phyloP scores from a whole-genome alignment of 148 eudicot species.

The Fagopyrum esculentum region DNA sequence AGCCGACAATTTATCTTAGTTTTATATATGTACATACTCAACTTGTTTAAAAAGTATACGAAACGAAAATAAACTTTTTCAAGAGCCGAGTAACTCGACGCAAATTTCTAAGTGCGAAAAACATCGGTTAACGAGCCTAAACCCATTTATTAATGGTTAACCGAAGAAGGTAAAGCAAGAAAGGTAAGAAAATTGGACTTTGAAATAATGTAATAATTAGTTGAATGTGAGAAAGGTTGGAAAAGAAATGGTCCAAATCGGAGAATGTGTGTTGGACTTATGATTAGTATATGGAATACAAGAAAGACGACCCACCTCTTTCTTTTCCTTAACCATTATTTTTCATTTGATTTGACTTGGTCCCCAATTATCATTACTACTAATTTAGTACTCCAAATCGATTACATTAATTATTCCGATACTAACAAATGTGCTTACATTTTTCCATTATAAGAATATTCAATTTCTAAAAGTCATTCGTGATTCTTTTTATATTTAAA shows the following conservation, averaged over 20 bases:
- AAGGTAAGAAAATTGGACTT: neutral
- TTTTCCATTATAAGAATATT: too few relatives aligned
- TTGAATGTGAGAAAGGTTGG: neutral
- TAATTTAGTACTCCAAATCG: neutral
- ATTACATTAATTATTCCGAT: too few relatives aligned
- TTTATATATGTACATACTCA: too few relatives aligned
- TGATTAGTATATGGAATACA: constrained; percentile 1
- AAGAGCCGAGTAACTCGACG: too few relatives aligned
- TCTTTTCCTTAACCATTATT: neutral
- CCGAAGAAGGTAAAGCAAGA: neutral
- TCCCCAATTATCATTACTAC: neutral
- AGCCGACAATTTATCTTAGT: too few relatives aligned
- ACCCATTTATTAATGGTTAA: neutral
- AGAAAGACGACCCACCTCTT: neutral
- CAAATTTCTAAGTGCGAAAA: too few relatives aligned
- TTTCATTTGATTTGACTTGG: neutral
- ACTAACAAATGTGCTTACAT: too few relatives aligned
- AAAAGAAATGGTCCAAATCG: neutral
- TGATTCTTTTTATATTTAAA: too few relatives aligned
- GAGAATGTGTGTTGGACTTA: neutral
- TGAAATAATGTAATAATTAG: too few relatives aligned
- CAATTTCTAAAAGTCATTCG: too few relatives aligned
- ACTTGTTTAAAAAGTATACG: too few relatives aligned
- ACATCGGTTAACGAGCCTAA: neutral
- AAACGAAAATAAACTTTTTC: too few relatives aligned